Evolutionary conservation across 2,329 filamentous ascomycete genomes (phyloP).

Genomic region (Chalara sp.): DNA sequence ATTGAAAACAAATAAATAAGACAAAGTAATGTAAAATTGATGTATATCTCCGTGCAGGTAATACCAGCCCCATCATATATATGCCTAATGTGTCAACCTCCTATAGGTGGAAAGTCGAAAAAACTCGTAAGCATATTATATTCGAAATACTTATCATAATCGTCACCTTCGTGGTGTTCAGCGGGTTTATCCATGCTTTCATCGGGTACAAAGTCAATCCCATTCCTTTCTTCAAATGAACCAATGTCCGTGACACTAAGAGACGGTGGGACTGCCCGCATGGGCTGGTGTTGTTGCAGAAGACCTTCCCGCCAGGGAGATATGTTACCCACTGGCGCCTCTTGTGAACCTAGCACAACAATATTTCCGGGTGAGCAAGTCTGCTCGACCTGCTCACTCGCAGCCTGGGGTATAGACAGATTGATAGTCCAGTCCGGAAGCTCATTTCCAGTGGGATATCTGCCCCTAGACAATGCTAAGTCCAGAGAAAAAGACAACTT

Average conservation of each 20-base stretch:
- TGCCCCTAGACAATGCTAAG: not conserved
- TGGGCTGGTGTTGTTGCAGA: not conserved
- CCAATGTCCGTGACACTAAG: not conserved
- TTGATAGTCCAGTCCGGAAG: not conserved
- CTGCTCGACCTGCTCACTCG: slow-evolving; percentile 8
- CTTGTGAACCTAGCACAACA: not conserved
- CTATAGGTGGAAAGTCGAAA: not conserved
- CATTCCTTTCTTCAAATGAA: not conserved
- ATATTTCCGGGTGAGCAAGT: not conserved
- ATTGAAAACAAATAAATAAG: too few relatives aligned
- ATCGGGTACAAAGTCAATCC: not conserved
- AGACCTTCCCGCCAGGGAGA: not conserved
- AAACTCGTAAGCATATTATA: not conserved
- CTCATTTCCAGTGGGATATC: not conserved
- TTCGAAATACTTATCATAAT: not conserved
- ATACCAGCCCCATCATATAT: too few relatives aligned
- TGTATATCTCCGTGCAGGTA: too few relatives aligned
- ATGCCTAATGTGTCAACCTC: not conserved
- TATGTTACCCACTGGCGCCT: not conserved
- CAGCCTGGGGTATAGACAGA: slow-evolving; percentile 17
- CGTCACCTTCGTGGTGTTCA: not conserved
- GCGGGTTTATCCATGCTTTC: not conserved
- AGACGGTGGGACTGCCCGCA: not conserved
- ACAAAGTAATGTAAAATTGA: too few relatives aligned
- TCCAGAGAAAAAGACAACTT: not conserved